phyloP scores from a whole-genome alignment of 768 basidiomycete genomes.

The Suillus americanus region DNA sequence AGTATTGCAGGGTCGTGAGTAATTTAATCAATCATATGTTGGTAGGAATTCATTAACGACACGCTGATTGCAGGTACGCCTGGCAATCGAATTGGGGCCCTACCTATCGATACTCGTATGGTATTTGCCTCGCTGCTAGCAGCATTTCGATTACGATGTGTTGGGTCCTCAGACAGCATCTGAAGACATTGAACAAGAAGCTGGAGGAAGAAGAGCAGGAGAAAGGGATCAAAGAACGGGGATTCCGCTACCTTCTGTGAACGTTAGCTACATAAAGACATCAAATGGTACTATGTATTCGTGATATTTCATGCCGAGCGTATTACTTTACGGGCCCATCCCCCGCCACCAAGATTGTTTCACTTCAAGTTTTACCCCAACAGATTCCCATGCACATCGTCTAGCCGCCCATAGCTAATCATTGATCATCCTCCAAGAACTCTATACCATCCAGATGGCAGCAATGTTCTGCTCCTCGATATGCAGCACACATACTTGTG shows the following conservation, averaged over 20 bases:
- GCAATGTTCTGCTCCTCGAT: no score
- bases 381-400: no score
- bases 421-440: no score
- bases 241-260: constrained; percentile 54
- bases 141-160: constrained; percentile 51
- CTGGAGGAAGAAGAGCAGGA: constrained; percentile 39
- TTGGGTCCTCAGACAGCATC: constrained; percentile 43
- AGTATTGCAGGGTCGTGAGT: constrained; percentile 82
- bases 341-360: no score
- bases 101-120: constrained; percentile 66
- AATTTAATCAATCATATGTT: neutral
- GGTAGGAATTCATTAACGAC: neutral
- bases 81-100: constrained; percentile 74
- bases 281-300: no score
- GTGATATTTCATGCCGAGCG: no score
- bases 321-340: no score
- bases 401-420: no score
- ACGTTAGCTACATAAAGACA: neutral
- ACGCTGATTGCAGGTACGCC: constrained; percentile 46
- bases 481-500: no score
- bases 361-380: no score
- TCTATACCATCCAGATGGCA: no score
- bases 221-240: constrained; percentile 40
- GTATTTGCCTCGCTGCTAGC: constrained; percentile 64
- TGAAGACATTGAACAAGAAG: constrained; percentile 41